Conservation (phyloP, 2,329 filamentous ascomycete species). For the Botrytis sinoallii region DNA sequence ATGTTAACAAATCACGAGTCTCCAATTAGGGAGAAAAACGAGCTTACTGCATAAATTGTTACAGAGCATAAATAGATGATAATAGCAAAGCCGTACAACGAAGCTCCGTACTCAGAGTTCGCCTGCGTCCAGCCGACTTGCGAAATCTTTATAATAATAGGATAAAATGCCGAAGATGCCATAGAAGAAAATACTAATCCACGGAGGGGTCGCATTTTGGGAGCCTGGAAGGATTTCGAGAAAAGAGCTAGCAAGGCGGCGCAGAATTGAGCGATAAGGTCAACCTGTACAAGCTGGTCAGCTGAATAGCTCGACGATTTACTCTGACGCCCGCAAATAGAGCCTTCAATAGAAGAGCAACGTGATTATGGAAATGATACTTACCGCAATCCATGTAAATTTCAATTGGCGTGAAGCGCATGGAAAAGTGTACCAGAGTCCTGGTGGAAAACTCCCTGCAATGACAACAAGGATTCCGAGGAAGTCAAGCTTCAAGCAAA, state of each 20-base stretch:
- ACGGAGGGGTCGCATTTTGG: background rate
- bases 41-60: background rate
- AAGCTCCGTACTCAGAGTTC: background rate
- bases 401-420: background rate
- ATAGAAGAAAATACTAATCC: background rate
- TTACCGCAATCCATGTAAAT: background rate
- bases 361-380: background rate
- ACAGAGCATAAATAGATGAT: background rate
- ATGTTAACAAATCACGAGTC: background rate
- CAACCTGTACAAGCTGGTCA: background rate
- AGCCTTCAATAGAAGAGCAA: too few species aligned
- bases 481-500: background rate
- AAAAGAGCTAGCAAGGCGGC: background rate
- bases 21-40: background rate
- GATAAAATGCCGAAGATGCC: background rate
- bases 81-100: background rate
- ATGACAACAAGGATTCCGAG: background rate
- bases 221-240: background rate
- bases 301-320: background rate
- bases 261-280: background rate
- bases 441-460: background rate
- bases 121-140: background rate
- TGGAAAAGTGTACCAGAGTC: background rate
- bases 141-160: background rate
- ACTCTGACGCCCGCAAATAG: background rate